Percentiles rank a stretch among this genome's conserved stretches.
Evolutionary conservation across 768 basidiomycete genomes (phyloP).

Genomic region (Sarcodon aspratus): DNA sequence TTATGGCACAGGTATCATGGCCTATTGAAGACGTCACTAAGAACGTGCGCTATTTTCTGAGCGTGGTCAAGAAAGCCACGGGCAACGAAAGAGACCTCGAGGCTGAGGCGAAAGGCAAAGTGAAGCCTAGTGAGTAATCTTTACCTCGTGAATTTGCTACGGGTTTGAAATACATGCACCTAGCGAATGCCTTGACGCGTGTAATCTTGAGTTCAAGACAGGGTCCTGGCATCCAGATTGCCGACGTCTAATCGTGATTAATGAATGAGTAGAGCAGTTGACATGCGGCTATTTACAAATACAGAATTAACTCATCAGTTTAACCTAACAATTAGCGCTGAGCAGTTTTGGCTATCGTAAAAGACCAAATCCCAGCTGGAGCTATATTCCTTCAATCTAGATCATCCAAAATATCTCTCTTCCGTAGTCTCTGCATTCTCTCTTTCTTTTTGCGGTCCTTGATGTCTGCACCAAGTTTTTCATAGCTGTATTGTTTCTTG

Average conservation of each 20-base stretch:
- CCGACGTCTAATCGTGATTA: constrained; percentile 42
- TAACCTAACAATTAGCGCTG: background rate
- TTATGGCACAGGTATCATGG: constrained; percentile 48
- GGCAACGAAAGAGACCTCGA: constrained; percentile 54
- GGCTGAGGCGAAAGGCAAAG: constrained; percentile 21
- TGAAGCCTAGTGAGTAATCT: constrained; percentile 29
- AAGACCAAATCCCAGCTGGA: background rate
- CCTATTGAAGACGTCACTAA: constrained; percentile 63
- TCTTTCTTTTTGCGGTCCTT: constrained; percentile 26
- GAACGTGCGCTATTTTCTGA: constrained; percentile 70
- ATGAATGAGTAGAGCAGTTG: no score
- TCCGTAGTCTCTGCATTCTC: constrained; percentile 9
- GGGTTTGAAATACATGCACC: background rate
- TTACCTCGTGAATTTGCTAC: background rate
- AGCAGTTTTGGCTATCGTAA: background rate
- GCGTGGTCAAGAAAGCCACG: constrained; percentile 62
- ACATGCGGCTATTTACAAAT: background rate
- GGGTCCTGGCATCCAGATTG: constrained; percentile 84
- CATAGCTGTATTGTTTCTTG: constrained; percentile 22
- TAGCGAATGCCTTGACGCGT: constrained; percentile 68
- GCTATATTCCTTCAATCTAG: background rate
- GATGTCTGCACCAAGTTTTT: constrained; percentile 24
- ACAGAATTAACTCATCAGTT: background rate
- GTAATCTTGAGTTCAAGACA: constrained; percentile 78
- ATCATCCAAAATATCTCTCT: background rate